A percentile compares a stretch with the other conserved stretches of the same genome.
Evolutionary conservation across 306 rosid species (phyloP).

Genomic region (Chamaecrista fasciculata): DNA sequence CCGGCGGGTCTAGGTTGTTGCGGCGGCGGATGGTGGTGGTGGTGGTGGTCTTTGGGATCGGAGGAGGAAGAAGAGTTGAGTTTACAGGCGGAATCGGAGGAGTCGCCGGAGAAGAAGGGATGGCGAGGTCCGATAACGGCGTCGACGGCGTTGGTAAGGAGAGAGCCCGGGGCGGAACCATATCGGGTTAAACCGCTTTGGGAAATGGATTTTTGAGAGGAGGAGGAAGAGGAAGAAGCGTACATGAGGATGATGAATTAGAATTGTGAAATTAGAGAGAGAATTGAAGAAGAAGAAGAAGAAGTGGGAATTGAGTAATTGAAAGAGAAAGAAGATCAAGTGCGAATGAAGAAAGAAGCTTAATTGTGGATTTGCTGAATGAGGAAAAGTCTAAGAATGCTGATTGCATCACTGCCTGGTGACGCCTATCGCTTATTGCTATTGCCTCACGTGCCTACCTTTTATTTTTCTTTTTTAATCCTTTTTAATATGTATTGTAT

Average conservation of each 20-base stretch:
- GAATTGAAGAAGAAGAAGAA: background rate
- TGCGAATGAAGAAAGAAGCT: too few species aligned
- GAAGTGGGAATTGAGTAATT: too few species aligned
- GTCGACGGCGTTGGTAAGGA: slow-evolving; percentile 16
- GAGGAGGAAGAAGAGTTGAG: background rate
- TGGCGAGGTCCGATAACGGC: slow-evolving; percentile 28
- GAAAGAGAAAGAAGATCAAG: too few species aligned
- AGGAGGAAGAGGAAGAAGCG: slow-evolving; percentile 42
- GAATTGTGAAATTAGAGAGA: too few species aligned
- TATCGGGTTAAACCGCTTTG: slow-evolving; percentile 16
- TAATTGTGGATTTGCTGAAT: too few species aligned
- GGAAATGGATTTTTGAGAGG: slow-evolving; percentile 28
- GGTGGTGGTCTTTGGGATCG: background rate
- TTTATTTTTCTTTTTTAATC: too few species aligned
- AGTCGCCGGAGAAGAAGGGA: slow-evolving; percentile 25
- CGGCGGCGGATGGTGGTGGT: too few species aligned
- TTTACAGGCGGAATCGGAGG: slow-evolving; percentile 31
- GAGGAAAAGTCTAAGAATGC: background rate
- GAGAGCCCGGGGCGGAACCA: slow-evolving; percentile 9
- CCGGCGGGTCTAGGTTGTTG: slow-evolving; percentile 29
- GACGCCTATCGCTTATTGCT: background rate
- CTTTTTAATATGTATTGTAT: too few species aligned
- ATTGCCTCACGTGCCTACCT: background rate
- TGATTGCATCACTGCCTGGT: background rate
- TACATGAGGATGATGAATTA: slow-evolving; percentile 50